Evolutionary conservation across 176 grass and related monocot genomes (phyloP).

Genomic region (Aegilops longissima): DNA sequence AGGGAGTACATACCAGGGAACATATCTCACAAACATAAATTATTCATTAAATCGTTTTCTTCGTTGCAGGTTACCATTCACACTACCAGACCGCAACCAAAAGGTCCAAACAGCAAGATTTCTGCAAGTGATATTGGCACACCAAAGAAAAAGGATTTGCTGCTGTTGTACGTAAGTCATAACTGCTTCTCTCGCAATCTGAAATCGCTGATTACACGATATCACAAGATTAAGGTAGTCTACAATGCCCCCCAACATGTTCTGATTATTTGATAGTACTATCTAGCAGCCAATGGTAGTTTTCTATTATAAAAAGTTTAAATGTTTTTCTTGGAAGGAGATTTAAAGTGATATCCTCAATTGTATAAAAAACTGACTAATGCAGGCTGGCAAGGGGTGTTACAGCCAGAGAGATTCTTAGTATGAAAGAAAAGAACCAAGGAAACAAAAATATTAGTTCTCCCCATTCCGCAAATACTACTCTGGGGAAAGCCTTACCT

Average conservation of each 20-base stretch:
- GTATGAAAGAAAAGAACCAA: not conserved
- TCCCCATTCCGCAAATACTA: not conserved
- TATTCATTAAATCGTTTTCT: not conserved
- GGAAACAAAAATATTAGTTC: not conserved
- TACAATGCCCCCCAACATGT: not conserved
- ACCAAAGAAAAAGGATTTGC: slow-evolving; percentile 6
- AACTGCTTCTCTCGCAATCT: slow-evolving; percentile 11
- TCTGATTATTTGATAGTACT: not conserved
- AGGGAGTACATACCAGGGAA: no score
- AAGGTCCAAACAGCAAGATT: slow-evolving; percentile 9
- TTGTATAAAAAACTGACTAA: not conserved
- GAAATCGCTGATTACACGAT: not conserved
- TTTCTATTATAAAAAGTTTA: not conserved
- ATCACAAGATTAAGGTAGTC: not conserved
- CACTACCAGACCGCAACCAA: not conserved
- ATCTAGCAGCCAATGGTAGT: not conserved
- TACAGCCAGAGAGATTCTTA: not conserved
- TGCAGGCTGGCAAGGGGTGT: not conserved
- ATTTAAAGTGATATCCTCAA: not conserved
- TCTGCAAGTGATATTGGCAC: not conserved
- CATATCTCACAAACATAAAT: not conserved
- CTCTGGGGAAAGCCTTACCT: not conserved
- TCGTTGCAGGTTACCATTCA: not conserved
- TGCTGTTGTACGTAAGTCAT: not conserved
- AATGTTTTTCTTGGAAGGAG: not conserved